Evolutionary conservation across 371 early-diverging fungal species (phyloP).

Genomic region (Mortierella sp.): DNA sequence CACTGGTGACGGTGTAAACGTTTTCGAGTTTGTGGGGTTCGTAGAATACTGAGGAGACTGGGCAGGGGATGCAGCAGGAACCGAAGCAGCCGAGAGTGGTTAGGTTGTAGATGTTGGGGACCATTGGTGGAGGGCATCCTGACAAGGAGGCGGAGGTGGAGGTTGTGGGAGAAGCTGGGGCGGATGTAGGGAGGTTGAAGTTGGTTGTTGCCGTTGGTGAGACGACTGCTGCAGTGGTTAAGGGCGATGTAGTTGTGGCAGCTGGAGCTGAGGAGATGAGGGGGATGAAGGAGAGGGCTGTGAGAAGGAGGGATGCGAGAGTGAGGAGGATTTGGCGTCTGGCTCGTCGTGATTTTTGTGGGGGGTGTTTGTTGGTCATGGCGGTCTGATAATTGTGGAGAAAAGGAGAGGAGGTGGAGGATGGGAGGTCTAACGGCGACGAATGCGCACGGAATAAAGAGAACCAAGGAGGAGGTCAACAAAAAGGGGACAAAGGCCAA

Average conservation of each 20-base stretch:
- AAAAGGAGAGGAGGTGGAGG: background rate
- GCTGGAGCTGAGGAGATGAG: background rate
- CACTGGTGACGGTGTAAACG: conserved; percentile 19
- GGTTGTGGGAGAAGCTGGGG: background rate
- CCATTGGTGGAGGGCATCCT: conserved; percentile 23
- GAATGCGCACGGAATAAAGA: background rate
- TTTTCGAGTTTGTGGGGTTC: conserved; percentile 8
- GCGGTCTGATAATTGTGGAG: background rate
- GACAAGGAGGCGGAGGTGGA: background rate
- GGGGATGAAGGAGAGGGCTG: background rate
- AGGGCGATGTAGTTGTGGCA: background rate
- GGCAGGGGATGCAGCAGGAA: conserved; percentile 46
- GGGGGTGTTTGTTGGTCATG: background rate
- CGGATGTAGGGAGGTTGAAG: background rate
- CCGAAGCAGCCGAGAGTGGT: background rate
- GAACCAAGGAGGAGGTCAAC: background rate
- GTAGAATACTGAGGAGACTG: conserved; percentile 40
- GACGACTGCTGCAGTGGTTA: background rate
- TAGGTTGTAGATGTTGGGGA: conserved; percentile 18
- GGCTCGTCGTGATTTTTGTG: background rate
- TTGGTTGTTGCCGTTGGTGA: background rate
- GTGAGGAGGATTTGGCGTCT: background rate
- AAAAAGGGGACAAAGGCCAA: background rate
- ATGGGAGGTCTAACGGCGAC: background rate
- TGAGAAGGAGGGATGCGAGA: background rate